Evolutionary conservation across 805 yeast genomes (phyloP), one percentile per base, ranked within the genome.

Genomic region (Ogataea philodendri): DNA sequence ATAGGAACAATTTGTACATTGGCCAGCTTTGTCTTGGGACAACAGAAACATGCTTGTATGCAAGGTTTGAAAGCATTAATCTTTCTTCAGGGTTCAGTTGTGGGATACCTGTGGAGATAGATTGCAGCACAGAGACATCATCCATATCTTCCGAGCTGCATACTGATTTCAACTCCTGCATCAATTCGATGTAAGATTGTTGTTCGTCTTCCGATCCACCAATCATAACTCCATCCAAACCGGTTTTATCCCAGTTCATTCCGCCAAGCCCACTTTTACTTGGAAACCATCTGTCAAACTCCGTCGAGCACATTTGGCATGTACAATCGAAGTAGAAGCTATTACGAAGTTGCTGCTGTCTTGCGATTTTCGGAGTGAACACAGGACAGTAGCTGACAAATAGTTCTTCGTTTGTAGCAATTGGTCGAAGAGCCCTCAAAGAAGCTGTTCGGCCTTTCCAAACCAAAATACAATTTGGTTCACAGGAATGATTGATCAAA

Each of bases 401-500:
- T 3, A 66, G 26, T 29, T 65, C 64, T 11, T 53, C 52, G 8
- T 49, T 52, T 3, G 39, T 25, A 2, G 28, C 27, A 9, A 66
- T 41, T 3, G 41, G 31, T 7, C 39, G 32, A 5, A 52, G 36
- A 8, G 59, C 49, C 7, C 42, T 39, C n/a, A 64, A 14, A 1
- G 30, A 19, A 6, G 52, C 41, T 18, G 35, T 37, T 7, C 45
- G 36, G 5, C 47, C 45, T 16, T 49, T 36, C 50, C 50, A 58
- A 13, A 50, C 36, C 6, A 55, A 29, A 7, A 51, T 32, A 19
- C 57, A 45, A 37, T 66, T 66, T 5, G 71, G 70, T 5, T 49
- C 43, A 44, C 72, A 67, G 5, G 67, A 61, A 48, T 67, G 72
- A 32, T 67, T 67, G 14, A 65, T 58, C 29, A 66, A 40, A 9